phyloP scores from a whole-genome alignment of 2,329 filamentous ascomycete species.

The Alternaria postmessia region DNA sequence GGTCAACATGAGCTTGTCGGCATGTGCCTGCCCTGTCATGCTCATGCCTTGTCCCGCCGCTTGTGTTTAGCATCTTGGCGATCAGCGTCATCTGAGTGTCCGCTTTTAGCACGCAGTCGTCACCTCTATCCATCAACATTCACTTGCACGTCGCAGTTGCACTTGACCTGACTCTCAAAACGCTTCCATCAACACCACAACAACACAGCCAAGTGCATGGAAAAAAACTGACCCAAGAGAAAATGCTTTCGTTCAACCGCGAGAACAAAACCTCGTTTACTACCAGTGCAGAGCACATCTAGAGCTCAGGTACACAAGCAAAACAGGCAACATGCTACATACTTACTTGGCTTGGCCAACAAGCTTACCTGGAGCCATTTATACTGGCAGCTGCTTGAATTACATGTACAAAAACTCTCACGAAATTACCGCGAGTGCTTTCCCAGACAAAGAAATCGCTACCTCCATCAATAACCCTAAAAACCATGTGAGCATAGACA shows the following conservation, averaged over 20 bases:
- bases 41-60: conserved; percentile 32
- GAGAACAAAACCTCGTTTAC: background rate
- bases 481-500: conserved; percentile 4
- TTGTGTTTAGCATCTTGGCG: conserved; percentile 32
- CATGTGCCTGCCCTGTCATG: conserved; percentile 32
- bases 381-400: conserved; percentile 4
- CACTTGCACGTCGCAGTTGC: background rate
- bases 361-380: conserved; percentile 20
- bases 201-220: background rate
- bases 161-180: background rate
- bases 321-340: conserved; percentile 5
- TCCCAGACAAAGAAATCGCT: background rate
- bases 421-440: background rate
- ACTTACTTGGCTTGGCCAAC: conserved; percentile 4
- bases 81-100: conserved; percentile 23
- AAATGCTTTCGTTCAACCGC: conserved; percentile 3
- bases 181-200: background rate
- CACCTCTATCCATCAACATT: background rate
- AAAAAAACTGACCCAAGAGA: background rate
- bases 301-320: background rate
- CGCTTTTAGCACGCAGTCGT: background rate
- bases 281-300: background rate
- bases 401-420: conserved; percentile 6
- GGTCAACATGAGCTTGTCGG: conserved; percentile 26
- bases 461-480: conserved; percentile 2